Evolutionary conservation across 345 rosid genomes (phyloP), one percentile per base, ranked within the genome.

Genomic region (Iberis pinnata): DNA sequence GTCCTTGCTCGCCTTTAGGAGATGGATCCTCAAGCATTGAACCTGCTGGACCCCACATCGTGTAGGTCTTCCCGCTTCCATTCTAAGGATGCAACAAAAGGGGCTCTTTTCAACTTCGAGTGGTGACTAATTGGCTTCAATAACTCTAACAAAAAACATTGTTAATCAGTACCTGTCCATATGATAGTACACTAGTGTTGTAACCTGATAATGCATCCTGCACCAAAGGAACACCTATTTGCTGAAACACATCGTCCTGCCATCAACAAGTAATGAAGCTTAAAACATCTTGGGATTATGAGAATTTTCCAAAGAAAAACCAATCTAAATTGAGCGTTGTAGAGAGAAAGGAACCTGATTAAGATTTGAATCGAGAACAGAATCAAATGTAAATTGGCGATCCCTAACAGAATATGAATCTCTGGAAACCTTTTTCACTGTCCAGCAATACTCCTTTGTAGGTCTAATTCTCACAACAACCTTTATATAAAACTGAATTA

Each of bases 1-100:
- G 74, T 58, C 98, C 98, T 58, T 83, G 87, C 47, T 76, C 74
- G 61, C 90, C 79, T 35, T 60, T 70, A 10, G 98, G 83, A 42
- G 85, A 80, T 19, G 86, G 84, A 63, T 83, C 86, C 33, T 83
- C 95, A 14, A 92, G 75, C 88, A 92, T 88, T 19, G 98, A 86
- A 52, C 98, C 80, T 39, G 93, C 95, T 0, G 95, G 95, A 53
- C 98, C 97, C 95, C 97, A 92, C 84, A 88, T 75, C 0, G 98
- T 92, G 67, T 85, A 85, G 13, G 98, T 83, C 75, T 92, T 92
- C 36, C 98, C 97, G 46, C 98, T 88, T 76, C 94, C 98, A 22
- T 86, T 85, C 98, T 92, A 22, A 45, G 40, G 13, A 38, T 26
- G 33, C 24, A 49, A 22, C 1, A 38, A 46, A 46, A 12, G 37